Evolutionary conservation across 2,329 filamentous ascomycete genomes (phyloP).

Genomic region (Beauveria varroae): DNA sequence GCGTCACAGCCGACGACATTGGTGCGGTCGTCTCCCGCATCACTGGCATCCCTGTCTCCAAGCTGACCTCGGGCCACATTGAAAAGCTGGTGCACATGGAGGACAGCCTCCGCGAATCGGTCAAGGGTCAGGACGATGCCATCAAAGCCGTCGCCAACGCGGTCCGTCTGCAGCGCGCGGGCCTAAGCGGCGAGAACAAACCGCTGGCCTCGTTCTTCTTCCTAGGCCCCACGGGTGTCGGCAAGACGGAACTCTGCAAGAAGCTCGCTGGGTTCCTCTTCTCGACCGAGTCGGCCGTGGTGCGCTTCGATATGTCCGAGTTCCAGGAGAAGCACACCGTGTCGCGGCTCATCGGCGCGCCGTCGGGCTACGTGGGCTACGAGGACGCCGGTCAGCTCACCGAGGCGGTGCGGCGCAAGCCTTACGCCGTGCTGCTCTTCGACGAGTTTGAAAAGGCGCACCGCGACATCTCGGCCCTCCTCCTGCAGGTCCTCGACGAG

Average conservation of each 20-base stretch:
- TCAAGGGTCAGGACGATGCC: slow-evolving; percentile 91
- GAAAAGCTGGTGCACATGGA: slow-evolving; percentile 97
- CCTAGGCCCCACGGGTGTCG: slow-evolving; percentile 90
- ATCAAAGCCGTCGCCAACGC: slow-evolving; percentile 86
- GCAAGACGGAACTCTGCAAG: slow-evolving; percentile 96
- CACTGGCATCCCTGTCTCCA: slow-evolving; percentile 87
- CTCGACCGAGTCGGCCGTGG: slow-evolving; percentile 81
- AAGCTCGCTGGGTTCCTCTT: slow-evolving; percentile 91
- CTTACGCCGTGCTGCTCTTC: slow-evolving; percentile 89
- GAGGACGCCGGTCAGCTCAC: slow-evolving; percentile 95
- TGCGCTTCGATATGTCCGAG: slow-evolving; percentile 96
- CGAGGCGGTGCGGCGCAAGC: slow-evolving; percentile 88
- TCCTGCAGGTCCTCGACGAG: slow-evolving; percentile 92
- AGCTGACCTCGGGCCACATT: slow-evolving; percentile 86
- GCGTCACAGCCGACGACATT: slow-evolving; percentile 93
- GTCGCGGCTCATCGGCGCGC: slow-evolving; percentile 82
- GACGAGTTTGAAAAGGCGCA: slow-evolving; percentile 99
- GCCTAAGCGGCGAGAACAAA: slow-evolving; percentile 82
- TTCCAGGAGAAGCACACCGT: slow-evolving; percentile 98
- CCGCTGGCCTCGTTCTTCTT: slow-evolving; percentile 97
- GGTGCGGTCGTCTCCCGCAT: slow-evolving; percentile 83
- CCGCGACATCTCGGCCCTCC: slow-evolving; percentile 82
- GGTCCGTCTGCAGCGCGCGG: slow-evolving; percentile 87
- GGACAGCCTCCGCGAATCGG: slow-evolving; percentile 71
- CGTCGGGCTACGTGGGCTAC: slow-evolving; percentile 92